Conservation (phyloP, 306 rosid species). For the Aeschynomene evenia region DNA sequence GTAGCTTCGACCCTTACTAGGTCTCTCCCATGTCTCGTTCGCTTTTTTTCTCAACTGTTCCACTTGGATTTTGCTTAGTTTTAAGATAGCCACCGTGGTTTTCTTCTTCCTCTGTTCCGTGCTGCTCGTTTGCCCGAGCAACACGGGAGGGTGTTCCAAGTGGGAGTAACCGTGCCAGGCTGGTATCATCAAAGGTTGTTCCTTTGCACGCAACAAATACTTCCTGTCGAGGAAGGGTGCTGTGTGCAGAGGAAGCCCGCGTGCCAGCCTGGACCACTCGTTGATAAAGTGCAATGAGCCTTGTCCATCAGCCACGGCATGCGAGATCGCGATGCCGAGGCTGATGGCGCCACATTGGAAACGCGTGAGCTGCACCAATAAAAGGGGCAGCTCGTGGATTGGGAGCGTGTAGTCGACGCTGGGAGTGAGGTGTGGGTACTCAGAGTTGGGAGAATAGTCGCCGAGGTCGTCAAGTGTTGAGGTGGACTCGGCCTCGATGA, state of each 20-base stretch:
- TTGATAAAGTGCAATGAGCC: constrained; percentile 42
- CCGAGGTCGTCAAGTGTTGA: constrained; percentile 32
- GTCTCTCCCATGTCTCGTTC: constrained; percentile 18
- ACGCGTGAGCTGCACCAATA: constrained; percentile 45
- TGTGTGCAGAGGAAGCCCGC: constrained; percentile 40
- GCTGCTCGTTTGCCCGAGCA: constrained; percentile 8
- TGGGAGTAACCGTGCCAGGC: not conserved
- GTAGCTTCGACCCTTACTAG: constrained; percentile 21
- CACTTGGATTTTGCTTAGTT: constrained; percentile 41
- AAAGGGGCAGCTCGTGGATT: constrained; percentile 46
- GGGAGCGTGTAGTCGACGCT: constrained; percentile 43
- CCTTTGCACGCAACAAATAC: constrained; percentile 29
- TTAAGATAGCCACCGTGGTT: constrained; percentile 35
- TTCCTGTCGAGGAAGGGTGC: constrained; percentile 43
- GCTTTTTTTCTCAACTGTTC: constrained; percentile 45
- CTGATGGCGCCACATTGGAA: constrained; percentile 60
- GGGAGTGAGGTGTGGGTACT: constrained; percentile 31
- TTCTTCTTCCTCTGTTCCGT: constrained; percentile 47
- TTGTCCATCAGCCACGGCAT: constrained; percentile 53
- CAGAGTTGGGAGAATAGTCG: constrained; percentile 36
- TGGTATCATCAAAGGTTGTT: not conserved
- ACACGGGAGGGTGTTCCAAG: constrained; percentile 27
- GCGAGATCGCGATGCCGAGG: constrained; percentile 38
- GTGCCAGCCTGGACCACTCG: constrained; percentile 54
- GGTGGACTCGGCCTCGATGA: constrained; percentile 50